Evolutionary conservation across 306 rosid species (phyloP).

Genomic region (Gastrolobium villosum): DNA sequence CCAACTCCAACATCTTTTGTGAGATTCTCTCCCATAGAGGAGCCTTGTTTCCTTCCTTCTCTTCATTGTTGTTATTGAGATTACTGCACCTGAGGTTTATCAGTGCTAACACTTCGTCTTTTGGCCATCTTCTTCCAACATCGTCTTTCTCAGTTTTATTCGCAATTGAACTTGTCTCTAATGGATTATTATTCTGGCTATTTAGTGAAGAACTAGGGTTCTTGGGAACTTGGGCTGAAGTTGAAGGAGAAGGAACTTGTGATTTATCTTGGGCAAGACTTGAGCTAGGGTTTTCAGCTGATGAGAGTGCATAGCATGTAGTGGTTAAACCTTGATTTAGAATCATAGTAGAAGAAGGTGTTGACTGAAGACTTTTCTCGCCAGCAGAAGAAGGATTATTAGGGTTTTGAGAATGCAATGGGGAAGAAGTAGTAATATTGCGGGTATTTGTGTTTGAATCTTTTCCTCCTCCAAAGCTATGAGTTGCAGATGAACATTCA

Average conservation of each 20-base stretch:
- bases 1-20: constrained; percentile 82
- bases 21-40: constrained; percentile 96
- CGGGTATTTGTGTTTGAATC: constrained; percentile 37
- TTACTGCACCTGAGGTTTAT: constrained; percentile 75
- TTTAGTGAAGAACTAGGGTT: constrained; percentile 50
- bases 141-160: constrained; percentile 55
- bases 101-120: constrained; percentile 89
- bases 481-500: no score
- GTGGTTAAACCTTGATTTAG: background rate
- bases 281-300: constrained; percentile 66
- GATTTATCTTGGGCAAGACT: constrained; percentile 28
- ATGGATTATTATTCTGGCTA: constrained; percentile 34
- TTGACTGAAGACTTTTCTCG: constrained; percentile 1
- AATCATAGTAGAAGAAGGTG: constrained; percentile 38
- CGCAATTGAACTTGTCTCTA: constrained; percentile 1
- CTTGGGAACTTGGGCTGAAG: constrained; percentile 28
- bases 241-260: constrained; percentile 39
- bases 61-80: constrained; percentile 48
- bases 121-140: constrained; percentile 92
- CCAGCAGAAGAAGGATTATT: background rate
- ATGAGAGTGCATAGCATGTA: background rate
- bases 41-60: constrained; percentile 63
- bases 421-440: constrained; percentile 4
- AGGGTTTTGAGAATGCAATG: constrained; percentile 51
- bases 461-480: background rate